Evolutionary conservation across 169 alveolate genomes (phyloP), one percentile per base, ranked within the genome.

Genomic region (Plasmodium blacklocki): DNA sequence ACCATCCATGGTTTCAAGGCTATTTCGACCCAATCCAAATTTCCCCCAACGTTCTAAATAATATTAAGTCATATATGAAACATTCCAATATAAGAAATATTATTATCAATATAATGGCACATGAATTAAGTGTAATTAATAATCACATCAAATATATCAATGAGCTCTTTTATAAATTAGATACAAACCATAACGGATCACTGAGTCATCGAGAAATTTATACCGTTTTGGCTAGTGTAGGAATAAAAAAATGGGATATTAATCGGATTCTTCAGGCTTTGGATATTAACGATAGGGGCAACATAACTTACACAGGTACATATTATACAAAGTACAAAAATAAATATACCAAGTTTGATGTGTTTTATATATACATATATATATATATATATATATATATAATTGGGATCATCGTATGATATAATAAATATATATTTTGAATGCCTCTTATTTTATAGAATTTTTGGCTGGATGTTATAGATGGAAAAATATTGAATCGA

Each of bases 1-100:
- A 83, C 23, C 91, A 83, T 63, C 91, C 91, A 7, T 83, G 91
- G 91, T 83, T 83, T 49, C 91, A 83, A 62, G 91, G 91, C 0
- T 83, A 68, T 63, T 54, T 83, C 26, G 91, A 83, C 18, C 91
- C 91, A 18, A 45, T 83, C 5, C 70, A 63, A 59, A 83, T 83
- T 19, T 68, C 68, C 18, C 86, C 78, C 2, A 70, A 73, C 85
- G 71, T 85, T 0, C 52, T 83, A 56, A 83, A 62, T 29, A 83
- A 83, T 63, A 83, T 83, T 56, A 83, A 83, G 43, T 71, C 91
- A 26, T 83, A 83, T 56, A 83, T 83, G 91, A 83, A 83, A 49
- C 86, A 83, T 23, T 83, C 91, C 50, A 83, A 83, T 47, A 83
- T 83, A 59, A 83, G 91, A 63, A 83, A 83, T 29, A 71, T 70